A percentile compares a stretch with the other conserved stretches of the same genome.
Evolutionary conservation across 768 basidiomycete genomes (phyloP).

Genomic region (Calocybe gangraenosa): DNA sequence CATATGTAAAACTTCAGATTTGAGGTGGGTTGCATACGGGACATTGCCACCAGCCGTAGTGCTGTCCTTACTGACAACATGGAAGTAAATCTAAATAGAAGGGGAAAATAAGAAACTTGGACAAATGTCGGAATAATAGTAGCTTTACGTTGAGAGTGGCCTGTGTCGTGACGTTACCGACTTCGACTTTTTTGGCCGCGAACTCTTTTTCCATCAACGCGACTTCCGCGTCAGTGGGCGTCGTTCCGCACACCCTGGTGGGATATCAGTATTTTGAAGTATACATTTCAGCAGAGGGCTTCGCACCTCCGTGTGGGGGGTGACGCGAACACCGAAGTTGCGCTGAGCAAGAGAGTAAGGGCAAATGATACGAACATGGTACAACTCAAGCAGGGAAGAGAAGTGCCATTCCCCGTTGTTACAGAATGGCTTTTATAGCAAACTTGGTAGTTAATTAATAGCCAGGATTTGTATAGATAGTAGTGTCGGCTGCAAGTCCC

Average conservation of each 20-base stretch:
- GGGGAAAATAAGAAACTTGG: background rate
- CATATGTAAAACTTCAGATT: background rate
- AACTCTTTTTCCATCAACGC: slow-evolving; percentile 37
- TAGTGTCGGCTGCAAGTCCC: background rate
- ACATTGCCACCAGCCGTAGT: slow-evolving; percentile 35
- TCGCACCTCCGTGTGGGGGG: slow-evolving; percentile 22
- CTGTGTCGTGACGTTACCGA: slow-evolving; percentile 11
- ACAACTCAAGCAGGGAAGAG: slow-evolving; percentile 8
- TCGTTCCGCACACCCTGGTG: slow-evolving; percentile 35
- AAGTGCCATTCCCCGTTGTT: slow-evolving; percentile 1
- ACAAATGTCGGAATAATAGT: background rate
- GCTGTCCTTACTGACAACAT: slow-evolving; percentile 28
- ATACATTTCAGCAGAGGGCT: background rate
- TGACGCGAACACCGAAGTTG: slow-evolving; percentile 23
- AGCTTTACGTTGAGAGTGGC: slow-evolving; percentile 17
- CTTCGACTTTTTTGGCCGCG: slow-evolving; percentile 30
- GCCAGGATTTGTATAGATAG: no score
- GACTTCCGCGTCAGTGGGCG: slow-evolving; percentile 30
- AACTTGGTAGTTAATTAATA: background rate
- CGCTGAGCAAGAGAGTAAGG: slow-evolving; percentile 25
- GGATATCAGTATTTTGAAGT: background rate
- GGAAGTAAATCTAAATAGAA: slow-evolving; percentile 31
- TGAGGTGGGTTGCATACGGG: slow-evolving; percentile 26
- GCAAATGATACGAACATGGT: slow-evolving; percentile 23
- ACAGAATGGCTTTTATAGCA: slow-evolving; percentile 5